Base-by-base conservation (phyloP, 345 rosid species). In the Isatis tinctoria region DNA sequence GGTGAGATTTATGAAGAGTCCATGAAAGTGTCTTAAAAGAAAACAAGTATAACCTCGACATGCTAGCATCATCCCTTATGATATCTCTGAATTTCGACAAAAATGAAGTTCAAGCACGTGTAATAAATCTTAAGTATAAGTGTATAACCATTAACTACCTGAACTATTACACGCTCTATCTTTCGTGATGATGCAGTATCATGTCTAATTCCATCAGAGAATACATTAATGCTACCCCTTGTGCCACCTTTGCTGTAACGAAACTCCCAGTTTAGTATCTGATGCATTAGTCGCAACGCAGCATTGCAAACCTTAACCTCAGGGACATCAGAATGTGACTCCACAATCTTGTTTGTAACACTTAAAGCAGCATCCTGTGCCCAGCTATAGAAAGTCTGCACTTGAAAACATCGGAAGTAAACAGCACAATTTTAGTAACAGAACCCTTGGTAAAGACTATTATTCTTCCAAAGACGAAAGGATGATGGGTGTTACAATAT, bases 241-340 rank as follows among this genome's bases (percentile, higher is more conserved):
- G 72, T 73, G 74, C 86, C 83, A 65, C 74, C 67, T 51, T 73
- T 76, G 68, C 74, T 81, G 65, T 82, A 78, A 61, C 74, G 87
- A 74, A 95, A 95, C 77, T 92, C 99, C 98, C 99, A 92, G 72
- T 87, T 92, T 48, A 92, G 85, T 73, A 95, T 89, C 74, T 92
- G 99, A 82, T 87, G 87, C 97, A 95, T 88, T 75, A 95, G 86
- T 69, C 88, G 86, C 62, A 95, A 80, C 10, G 87, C 85, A 75
- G 97, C 93, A 63, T 85, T 88, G 81, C 97, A 90, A 73, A 87
- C 99, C 85, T 88, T 92, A 60, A 83, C 94, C 84, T 95, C 97
- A 60, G 87, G 91, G 74, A 82, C 83, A 64, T 47, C 86, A 62
- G 82, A 75, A 82, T 80, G 82, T 65, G 93, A 89, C 71, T 83